Evolutionary conservation across 2,329 filamentous ascomycete genomes (phyloP).

Genomic region (Huntiella savannae): DNA sequence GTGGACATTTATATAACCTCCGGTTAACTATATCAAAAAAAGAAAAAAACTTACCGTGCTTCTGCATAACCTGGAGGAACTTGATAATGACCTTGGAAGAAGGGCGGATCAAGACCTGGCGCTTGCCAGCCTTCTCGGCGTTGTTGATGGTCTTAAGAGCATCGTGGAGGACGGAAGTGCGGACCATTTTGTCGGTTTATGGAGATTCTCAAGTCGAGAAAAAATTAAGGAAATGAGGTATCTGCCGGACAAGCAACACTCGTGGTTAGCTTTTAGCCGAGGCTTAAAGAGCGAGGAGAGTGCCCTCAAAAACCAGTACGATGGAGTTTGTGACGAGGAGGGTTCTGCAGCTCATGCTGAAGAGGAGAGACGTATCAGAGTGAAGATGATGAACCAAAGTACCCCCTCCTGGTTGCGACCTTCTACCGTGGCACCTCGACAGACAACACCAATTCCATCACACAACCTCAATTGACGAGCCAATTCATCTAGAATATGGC

Average conservation of each 20-base stretch:
- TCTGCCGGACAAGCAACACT: slow-evolving; percentile 26
- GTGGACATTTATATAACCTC: not conserved
- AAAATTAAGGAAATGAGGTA: slow-evolving; percentile 37
- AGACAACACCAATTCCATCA: not conserved
- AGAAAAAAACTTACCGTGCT: slow-evolving; percentile 63
- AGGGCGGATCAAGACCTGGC: slow-evolving; percentile 94
- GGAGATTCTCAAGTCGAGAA: slow-evolving; percentile 63
- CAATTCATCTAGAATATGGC: not conserved
- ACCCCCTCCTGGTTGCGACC: slow-evolving; percentile 12
- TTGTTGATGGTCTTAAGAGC: slow-evolving; percentile 99
- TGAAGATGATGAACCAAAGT: slow-evolving; percentile 9
- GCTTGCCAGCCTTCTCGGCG: slow-evolving; percentile 99
- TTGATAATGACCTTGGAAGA: slow-evolving; percentile 99
- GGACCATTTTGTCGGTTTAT: slow-evolving; percentile 77
- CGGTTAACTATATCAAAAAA: not conserved
- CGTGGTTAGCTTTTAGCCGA: slow-evolving; percentile 40
- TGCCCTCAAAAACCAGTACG: slow-evolving; percentile 31
- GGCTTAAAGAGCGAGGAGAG: slow-evolving; percentile 46
- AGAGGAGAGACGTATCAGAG: slow-evolving; percentile 43
- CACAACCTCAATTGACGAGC: not conserved
- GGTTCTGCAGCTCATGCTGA: slow-evolving; percentile 53
- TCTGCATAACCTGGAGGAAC: slow-evolving; percentile 98
- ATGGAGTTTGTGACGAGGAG: slow-evolving; percentile 27
- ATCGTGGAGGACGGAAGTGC: slow-evolving; percentile 98
- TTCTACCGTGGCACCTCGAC: not conserved